phyloP scores from a whole-genome alignment of 1,139 yeast genomes.

The Magnusiomyces magnusii region DNA sequence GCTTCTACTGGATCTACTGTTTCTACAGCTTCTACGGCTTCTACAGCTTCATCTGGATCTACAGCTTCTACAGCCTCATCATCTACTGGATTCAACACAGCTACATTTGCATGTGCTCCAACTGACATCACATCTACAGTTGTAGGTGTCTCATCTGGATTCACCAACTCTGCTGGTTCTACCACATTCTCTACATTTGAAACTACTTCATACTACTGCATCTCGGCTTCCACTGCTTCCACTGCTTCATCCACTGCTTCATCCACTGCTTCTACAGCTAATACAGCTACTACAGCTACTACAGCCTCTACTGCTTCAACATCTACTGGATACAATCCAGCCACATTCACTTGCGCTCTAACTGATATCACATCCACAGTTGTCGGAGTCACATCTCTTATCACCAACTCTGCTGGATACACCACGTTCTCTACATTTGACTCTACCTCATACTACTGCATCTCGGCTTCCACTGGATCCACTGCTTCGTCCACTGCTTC shows the following conservation, averaged over 20 bases:
- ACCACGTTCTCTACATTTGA: not conserved
- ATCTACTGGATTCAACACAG: not conserved
- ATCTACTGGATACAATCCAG: not conserved
- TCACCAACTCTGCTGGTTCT: not conserved
- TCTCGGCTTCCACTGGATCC: not conserved
- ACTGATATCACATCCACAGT: not conserved
- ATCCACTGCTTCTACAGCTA: not conserved
- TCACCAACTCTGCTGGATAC: not conserved
- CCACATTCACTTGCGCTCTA: not conserved
- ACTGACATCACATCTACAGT: not conserved
- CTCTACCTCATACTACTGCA: not conserved
- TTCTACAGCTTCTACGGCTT: not conserved
- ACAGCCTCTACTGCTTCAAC: not conserved
- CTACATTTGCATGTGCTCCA: not conserved
- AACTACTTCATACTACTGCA: not conserved
- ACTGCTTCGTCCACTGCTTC: not conserved
- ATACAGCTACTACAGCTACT: not conserved
- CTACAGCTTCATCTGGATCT: not conserved
- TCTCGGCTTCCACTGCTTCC: not conserved
- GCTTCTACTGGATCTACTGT: not conserved
- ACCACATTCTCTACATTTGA: not conserved
- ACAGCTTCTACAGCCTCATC: not conserved
- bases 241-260: not conserved
- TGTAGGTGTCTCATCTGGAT: not conserved
- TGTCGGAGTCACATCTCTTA: not conserved